phyloP scores from a whole-genome alignment of 2,329 filamentous ascomycete genomes.

The Tympanopsis confertula region DNA sequence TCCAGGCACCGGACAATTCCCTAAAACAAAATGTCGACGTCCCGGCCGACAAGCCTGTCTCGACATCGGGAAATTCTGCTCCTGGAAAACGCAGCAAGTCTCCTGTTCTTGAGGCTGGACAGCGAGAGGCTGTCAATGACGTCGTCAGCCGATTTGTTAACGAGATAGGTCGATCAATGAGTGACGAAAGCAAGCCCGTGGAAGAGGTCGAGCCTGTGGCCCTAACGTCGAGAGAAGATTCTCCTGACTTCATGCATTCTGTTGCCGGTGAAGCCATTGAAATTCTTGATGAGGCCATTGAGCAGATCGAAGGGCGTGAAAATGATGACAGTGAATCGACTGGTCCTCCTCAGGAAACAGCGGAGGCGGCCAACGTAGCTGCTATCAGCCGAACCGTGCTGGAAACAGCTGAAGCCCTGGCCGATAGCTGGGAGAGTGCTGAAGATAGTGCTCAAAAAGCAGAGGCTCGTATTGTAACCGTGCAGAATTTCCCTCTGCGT shows the following conservation, averaged over 20 bases:
- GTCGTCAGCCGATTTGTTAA: not conserved
- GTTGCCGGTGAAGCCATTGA: not conserved
- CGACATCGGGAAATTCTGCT: not conserved
- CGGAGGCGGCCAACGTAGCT: constrained; percentile 35
- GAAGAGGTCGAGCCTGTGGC: not conserved
- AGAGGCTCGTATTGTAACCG: constrained; percentile 63
- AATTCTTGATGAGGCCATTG: not conserved
- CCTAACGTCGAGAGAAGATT: too few relatives aligned
- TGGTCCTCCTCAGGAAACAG: constrained; percentile 16
- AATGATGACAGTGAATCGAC: not conserved
- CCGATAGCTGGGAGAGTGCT: constrained; percentile 18
- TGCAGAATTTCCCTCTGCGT: constrained; percentile 93
- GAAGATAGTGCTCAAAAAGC: not conserved
- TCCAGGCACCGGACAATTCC: not conserved
- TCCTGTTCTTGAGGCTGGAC: not conserved
- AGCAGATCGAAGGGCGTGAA: too few relatives aligned
- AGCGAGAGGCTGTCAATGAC: not conserved
- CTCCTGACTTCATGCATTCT: too few relatives aligned
- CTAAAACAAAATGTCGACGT: too few relatives aligned
- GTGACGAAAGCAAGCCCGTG: not conserved
- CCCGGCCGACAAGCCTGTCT: not conserved
- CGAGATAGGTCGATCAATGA: not conserved
- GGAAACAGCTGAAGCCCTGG: constrained; percentile 37
- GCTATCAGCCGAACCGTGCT: constrained; percentile 11
- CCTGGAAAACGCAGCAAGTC: not conserved